These are phyloP conservation scores for Saccharomycopsis sp. DNA, from an alignment of 805 yeast species.

Conservation along the genomic window DNA sequence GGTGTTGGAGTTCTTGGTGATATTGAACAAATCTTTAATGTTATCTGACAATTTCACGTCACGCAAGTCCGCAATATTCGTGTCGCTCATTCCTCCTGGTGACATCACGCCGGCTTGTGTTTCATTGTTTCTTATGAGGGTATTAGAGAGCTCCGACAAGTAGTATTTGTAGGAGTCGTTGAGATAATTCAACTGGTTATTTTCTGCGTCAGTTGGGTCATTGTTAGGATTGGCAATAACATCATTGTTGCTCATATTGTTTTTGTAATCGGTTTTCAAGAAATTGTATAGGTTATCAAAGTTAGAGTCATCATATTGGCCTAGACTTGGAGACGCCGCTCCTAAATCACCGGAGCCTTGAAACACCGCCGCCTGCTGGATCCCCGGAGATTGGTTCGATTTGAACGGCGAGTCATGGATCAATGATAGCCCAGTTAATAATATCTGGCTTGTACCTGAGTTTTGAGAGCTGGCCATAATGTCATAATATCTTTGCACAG, in stretches of 20 bases:
- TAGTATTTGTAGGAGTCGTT: conserved; percentile 21
- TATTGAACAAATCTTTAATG: conserved; percentile 16
- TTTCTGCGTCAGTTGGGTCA: background rate
- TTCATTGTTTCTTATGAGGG: conserved; percentile 11
- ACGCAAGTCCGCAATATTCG: conserved; percentile 7
- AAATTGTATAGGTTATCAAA: conserved; percentile 7
- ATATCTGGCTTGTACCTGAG: conserved; percentile 6
- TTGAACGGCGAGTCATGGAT: conserved; percentile 21
- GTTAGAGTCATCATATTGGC: conserved; percentile 5
- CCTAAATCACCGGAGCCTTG: background rate
- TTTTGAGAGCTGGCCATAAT: background rate
- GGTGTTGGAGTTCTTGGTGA: conserved; percentile 20
- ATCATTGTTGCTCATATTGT: conserved; percentile 12
- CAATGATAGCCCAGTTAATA: conserved; percentile 20
- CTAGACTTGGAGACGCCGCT: conserved; percentile 9
- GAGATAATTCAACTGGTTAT: conserved; percentile 12
- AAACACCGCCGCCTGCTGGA: background rate
- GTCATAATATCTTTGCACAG: background rate
- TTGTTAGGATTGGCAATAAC: conserved; percentile 4
- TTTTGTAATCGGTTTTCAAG: conserved; percentile 13
- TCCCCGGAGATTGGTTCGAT: conserved; percentile 1
- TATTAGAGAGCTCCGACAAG: conserved; percentile 17
- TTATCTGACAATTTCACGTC: conserved; percentile 17
- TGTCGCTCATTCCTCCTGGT: background rate
- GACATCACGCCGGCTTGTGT: background rate